Percentiles rank a stretch among this genome's conserved stretches.
These are phyloP conservation scores for Diaporthe citrichinensis DNA, from an alignment of 2,329 filamentous ascomycete genomes.

Conservation along the genomic window DNA sequence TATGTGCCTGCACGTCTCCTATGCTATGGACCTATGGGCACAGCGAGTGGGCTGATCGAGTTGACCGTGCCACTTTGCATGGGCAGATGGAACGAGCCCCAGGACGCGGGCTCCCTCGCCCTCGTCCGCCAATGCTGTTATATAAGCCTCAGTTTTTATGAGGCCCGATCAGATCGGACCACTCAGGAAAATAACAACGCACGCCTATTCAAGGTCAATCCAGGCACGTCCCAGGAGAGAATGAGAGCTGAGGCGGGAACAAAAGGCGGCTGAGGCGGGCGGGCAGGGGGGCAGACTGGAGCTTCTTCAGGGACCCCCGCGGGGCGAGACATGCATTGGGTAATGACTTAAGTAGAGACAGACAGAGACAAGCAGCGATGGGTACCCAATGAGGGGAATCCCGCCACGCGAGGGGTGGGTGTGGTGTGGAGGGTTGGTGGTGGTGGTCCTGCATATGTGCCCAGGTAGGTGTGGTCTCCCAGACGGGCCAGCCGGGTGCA, in stretches of 20 bases:
- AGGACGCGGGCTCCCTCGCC: background rate
- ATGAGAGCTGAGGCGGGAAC: background rate
- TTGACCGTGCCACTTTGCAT: background rate
- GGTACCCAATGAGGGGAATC: conserved; percentile 19
- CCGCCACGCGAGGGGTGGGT: conserved; percentile 13
- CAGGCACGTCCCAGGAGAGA: background rate
- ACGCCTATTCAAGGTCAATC: background rate
- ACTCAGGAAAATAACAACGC: background rate
- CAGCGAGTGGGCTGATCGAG: background rate
- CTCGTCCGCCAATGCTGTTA: background rate
- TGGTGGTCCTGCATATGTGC: conserved; percentile 5
- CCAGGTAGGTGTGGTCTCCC: background rate
- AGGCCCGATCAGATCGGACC: background rate
- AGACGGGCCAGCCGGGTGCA: background rate
- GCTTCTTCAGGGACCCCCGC: conserved; percentile 11
- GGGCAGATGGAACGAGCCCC: background rate
- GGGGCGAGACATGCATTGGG: conserved; percentile 27
- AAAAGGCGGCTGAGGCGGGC: conserved; percentile 10
- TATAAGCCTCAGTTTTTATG: background rate
- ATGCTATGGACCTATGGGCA: background rate
- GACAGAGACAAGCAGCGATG: background rate
- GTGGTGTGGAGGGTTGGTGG: background rate
- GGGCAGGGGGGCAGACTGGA: background rate
- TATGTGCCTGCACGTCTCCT: background rate
- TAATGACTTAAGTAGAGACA: conserved; percentile 6